Base-by-base conservation (phyloP, 768 basidiomycete species). In the Panaeolus cyanescens region DNA sequence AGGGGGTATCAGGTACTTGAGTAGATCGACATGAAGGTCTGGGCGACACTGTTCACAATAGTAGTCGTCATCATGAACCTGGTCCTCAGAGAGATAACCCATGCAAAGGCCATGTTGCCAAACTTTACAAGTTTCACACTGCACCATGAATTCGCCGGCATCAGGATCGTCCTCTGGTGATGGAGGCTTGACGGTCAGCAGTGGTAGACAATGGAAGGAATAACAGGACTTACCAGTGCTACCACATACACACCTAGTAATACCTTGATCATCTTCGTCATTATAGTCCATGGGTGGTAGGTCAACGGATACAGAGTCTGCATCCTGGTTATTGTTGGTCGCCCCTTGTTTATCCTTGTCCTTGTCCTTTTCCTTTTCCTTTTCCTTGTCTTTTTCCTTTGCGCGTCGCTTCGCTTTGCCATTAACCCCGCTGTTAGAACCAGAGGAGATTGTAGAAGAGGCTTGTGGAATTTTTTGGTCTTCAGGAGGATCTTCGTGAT, bases 51-150 rank as follows among this genome's bases (percentile, higher is more conserved):
- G 78, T 75, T 99, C 97, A 77, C 97, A 99, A 68, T 89, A 95
- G 74, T 99, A 99, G 74, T 94, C 90, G 64, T 85, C 85, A 71
- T 85, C 83, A 70, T 85, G 87, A 40, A 91, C 83, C 67, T 86
- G 83, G 68, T 87, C 87, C 70, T 91, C 88, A 32, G 85, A 85
- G 65, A 92, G 88, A 73, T 92, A 92, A 39, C 95, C 96, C 87
- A 99, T 94, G 78, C 97, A 99, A 9, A 89, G 82, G 3, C 95
- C 95, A 72, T 99, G 96, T 76, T 99, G 96, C 96, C 96, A 99
- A 59, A 93, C 93, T 70, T 95, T 92, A 80, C 96, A 99, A 42
- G 82, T 89, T 77, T 99, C 96, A 77, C 96, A 99, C 74, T 95
- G 92, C 55, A 98, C 94, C 93, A 98, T 97, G 78, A 96, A 93